phyloP scores from a whole-genome alignment of 331 rosid species.

The Malus hybrid region DNA sequence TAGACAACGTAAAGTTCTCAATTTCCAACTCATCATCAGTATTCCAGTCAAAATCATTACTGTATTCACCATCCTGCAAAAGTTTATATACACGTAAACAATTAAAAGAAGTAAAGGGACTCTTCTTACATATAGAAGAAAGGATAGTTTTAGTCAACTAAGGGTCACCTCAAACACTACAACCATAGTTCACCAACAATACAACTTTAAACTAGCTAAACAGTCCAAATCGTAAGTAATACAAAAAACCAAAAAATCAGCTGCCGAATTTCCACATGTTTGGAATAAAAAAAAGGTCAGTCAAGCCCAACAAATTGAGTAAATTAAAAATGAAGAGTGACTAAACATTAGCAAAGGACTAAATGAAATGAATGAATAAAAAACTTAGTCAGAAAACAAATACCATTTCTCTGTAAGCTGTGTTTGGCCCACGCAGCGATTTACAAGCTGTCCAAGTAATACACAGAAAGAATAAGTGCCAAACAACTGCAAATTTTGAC shows the following conservation, averaged over 20 bases:
- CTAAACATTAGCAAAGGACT: conserved; percentile 1
- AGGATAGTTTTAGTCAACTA: not conserved
- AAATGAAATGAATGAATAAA: not conserved
- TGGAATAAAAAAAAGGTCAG: not conserved
- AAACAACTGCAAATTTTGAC: not conserved
- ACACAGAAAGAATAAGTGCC: conserved; percentile 1
- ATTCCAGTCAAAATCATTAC: conserved; percentile 71
- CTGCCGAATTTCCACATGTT: not conserved
- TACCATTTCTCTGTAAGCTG: conserved; percentile 23
- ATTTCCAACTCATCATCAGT: conserved; percentile 87
- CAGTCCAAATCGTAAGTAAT: not conserved
- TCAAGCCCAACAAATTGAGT: not conserved
- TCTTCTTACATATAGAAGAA: not conserved
- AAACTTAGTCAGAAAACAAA: not conserved
- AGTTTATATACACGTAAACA: not conserved
- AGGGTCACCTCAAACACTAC: not conserved
- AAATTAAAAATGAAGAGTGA: conserved; percentile 9
- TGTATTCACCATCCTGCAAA: conserved; percentile 50
- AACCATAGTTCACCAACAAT: not conserved
- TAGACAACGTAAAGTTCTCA: conserved; percentile 43
- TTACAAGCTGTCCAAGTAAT: conserved; percentile 20
- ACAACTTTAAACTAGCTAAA: not conserved
- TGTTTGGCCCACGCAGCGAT: not conserved
- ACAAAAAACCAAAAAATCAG: not conserved
- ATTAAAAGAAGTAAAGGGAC: conserved; percentile 7